Conservation (phyloP, 768 basidiomycete species). For the Pulveroboletus sp. region DNA sequence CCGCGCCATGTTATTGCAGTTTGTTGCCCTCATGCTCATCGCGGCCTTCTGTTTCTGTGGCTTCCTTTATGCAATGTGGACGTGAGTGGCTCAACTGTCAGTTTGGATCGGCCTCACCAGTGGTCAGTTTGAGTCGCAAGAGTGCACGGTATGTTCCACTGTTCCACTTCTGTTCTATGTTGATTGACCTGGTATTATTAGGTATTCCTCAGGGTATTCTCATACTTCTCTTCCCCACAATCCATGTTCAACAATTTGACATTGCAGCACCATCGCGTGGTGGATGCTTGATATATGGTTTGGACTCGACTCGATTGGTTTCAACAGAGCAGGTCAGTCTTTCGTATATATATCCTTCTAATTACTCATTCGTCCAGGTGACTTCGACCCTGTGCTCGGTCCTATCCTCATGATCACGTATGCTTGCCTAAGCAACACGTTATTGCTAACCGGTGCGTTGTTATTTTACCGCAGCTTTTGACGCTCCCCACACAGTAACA, state of each 20-base stretch:
- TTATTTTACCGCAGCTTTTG: neutral
- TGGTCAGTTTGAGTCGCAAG: conserved; percentile 55
- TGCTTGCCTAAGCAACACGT: conserved; percentile 87
- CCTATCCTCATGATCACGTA: conserved; percentile 89
- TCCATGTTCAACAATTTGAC: neutral
- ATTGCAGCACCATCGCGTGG: conserved; percentile 68
- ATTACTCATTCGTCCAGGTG: conserved; percentile 35
- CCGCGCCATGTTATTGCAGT: conserved; percentile 92
- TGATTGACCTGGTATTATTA: conserved; percentile 16
- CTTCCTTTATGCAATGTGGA: conserved; percentile 91
- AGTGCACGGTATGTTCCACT: conserved; percentile 44
- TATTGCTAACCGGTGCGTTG: conserved; percentile 78
- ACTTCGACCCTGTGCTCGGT: conserved; percentile 85
- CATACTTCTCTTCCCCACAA: neutral
- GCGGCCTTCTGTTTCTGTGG: conserved; percentile 90
- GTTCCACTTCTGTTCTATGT: neutral
- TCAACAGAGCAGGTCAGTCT: conserved; percentile 70
- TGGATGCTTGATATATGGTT: conserved; percentile 95
- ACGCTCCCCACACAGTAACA: conserved; percentile 7
- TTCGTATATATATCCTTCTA: neutral
- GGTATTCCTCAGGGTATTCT: conserved; percentile 34
- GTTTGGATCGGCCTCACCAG: conserved; percentile 6
- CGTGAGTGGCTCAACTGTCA: conserved; percentile 47
- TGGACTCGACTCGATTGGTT: conserved; percentile 91
- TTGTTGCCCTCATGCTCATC: conserved; percentile 75